Percentiles rank a stretch among this genome's conserved stretches.
Evolutionary conservation across 768 basidiomycete genomes (phyloP).

Genomic region (Hysterangium stoloniferum): DNA sequence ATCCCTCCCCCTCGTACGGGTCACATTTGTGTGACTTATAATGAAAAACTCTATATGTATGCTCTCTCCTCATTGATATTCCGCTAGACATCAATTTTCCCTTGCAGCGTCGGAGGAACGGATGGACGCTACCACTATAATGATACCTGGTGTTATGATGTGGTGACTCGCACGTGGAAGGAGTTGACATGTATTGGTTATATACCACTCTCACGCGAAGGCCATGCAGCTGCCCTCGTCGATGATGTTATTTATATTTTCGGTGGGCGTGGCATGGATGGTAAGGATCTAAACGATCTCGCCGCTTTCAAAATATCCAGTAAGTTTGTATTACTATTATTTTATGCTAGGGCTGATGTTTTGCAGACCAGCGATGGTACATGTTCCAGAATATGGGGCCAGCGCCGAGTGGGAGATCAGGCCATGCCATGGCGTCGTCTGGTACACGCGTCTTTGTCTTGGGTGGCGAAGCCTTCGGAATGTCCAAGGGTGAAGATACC

Average conservation of each 20-base stretch:
- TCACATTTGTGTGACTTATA: constrained; percentile 78
- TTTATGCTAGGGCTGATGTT: constrained; percentile 7
- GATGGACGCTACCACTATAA: constrained; percentile 99
- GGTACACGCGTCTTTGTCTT: constrained; percentile 86
- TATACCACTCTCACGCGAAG: constrained; percentile 91
- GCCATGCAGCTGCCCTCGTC: constrained; percentile 92
- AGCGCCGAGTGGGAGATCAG: constrained; percentile 83
- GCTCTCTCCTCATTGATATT: constrained; percentile 26
- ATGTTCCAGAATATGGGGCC: constrained; percentile 99
- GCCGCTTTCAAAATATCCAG: constrained; percentile 97
- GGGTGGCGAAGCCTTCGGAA: constrained; percentile 85
- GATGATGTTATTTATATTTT: constrained; percentile 98
- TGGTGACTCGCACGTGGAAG: constrained; percentile 73
- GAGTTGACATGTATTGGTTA: constrained; percentile 95
- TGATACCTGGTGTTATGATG: constrained; percentile 94
- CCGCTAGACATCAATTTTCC: constrained; percentile 14
- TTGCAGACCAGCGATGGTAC: constrained; percentile 91
- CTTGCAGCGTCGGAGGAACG: constrained; percentile 87
- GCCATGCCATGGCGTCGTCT: constrained; percentile 96
- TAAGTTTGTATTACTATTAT: constrained; percentile 32
- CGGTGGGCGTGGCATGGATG: constrained; percentile 94
- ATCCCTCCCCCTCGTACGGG: constrained; percentile 82
- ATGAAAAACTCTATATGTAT: constrained; percentile 79
- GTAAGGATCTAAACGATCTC: constrained; percentile 89
- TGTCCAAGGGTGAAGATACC: constrained; percentile 69